These are phyloP conservation scores for Boletus bicolor DNA, from an alignment of 768 basidiomycete genomes.

Conservation along the genomic window DNA sequence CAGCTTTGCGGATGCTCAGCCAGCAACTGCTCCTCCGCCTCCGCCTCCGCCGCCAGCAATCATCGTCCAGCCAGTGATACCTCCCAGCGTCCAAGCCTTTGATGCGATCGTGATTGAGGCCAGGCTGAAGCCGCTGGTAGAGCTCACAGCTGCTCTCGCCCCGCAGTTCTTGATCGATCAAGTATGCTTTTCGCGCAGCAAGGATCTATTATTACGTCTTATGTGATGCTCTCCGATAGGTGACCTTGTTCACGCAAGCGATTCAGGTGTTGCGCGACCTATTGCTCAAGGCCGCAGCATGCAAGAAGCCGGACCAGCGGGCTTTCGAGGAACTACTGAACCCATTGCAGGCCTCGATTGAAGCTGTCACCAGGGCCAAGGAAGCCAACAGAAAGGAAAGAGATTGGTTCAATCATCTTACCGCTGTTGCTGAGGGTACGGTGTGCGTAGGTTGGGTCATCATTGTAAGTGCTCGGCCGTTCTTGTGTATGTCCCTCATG, in stretches of 20 bases:
- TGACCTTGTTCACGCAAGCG: slow-evolving; percentile 61
- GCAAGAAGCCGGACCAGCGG: slow-evolving; percentile 75
- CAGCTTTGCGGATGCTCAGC: slow-evolving; percentile 21
- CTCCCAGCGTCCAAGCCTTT: slow-evolving; percentile 67
- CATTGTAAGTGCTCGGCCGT: slow-evolving; percentile 48
- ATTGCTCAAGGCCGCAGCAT: slow-evolving; percentile 62
- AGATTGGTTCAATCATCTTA: slow-evolving; percentile 81
- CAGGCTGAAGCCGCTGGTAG: slow-evolving; percentile 70
- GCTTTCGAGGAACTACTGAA: slow-evolving; percentile 54
- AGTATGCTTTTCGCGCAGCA: slow-evolving; percentile 43
- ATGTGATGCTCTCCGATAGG: slow-evolving; percentile 41
- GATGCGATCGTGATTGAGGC: slow-evolving; percentile 70
- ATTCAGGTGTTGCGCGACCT: slow-evolving; percentile 67
- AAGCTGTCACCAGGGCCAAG: slow-evolving; percentile 75
- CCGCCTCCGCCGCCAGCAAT: slow-evolving; percentile 36
- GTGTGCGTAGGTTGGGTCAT: slow-evolving; percentile 86
- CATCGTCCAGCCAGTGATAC: slow-evolving; percentile 40
- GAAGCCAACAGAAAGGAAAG: slow-evolving; percentile 76
- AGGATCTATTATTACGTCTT: not conserved
- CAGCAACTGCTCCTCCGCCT: slow-evolving; percentile 30
- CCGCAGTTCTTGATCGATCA: slow-evolving; percentile 71
- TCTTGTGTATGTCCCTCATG: not conserved
- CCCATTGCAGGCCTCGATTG: slow-evolving; percentile 70
- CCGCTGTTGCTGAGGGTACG: slow-evolving; percentile 77
- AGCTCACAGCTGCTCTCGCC: slow-evolving; percentile 69